Evolutionary conservation across 1,284 basidiomycete genomes (phyloP), one percentile per base, ranked within the genome.

Genomic region (Apiotrichum laibachii): DNA sequence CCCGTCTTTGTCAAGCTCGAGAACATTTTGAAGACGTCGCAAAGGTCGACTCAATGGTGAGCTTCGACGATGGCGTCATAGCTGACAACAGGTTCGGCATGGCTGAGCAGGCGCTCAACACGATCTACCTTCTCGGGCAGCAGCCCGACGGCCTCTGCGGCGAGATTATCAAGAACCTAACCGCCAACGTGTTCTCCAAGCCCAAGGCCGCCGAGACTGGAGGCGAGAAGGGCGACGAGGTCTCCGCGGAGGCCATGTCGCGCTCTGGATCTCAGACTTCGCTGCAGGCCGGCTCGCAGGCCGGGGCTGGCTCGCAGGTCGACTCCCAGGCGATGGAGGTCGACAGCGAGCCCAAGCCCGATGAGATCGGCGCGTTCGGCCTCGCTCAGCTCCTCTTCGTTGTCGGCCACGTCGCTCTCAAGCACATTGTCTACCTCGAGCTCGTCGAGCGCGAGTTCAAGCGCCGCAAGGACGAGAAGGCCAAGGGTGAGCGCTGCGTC

Each of bases 381-480:
- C 83, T 99, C 18, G 90, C 89, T 56, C 94, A 98, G 73, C 83
- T 98, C 19, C 81, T 99, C 9, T 99, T 98, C 72, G 84, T 91
- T 44, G 92, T 97, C 7, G 96, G 95, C 0, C 95, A 99, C 75
- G 89, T 96, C 19, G 92, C 93, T 8, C 90, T 99, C 79, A 98
- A 98, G 77, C 93, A 99, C 64, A 92, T 98, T 57, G 93, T 96
- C 26, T 96, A 92, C 74, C 85, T 99, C 35, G 95, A 99, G 77
- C 82, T 97, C 46, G 89, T 98, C n/a, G 95, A 99, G 77, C 82
- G 94, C 42, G 95, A 99, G 74, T 90, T 90, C 85, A 99, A 99
- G 80, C 82, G 93, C 16, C 88, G 95, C 76, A 98, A 97, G 79
- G 92, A 95, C 56, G 91, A 91, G 72, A 87, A 85, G 60, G 87